Evolutionary conservation across 805 yeast genomes (phyloP).

Genomic region (Hanseniaspora hatyaiensis): DNA sequence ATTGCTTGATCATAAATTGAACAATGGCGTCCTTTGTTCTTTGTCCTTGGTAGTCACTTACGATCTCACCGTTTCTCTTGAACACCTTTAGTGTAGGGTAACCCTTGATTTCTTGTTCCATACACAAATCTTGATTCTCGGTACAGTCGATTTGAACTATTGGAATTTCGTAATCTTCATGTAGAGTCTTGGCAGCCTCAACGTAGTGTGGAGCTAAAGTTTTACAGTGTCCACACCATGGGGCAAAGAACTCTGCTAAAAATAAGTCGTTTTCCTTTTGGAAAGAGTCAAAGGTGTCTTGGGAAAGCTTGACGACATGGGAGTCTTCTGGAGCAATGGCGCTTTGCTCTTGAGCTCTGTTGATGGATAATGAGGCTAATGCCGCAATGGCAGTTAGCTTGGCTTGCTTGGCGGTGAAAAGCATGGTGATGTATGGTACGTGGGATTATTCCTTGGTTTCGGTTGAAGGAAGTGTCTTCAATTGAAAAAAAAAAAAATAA

Average conservation of each 20-base stretch:
- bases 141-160: conserved; percentile 83
- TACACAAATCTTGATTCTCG: conserved; percentile 60
- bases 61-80: conserved; percentile 39
- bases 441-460: no score
- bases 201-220: conserved; percentile 69
- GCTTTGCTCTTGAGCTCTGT: conserved; percentile 30
- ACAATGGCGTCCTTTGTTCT: conserved; percentile 72
- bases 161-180: conserved; percentile 50
- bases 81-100: conserved; percentile 76
- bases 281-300: conserved; percentile 53
- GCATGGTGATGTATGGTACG: background rate
- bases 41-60: conserved; percentile 68
- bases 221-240: conserved; percentile 98
- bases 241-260: conserved; percentile 79
- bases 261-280: conserved; percentile 64
- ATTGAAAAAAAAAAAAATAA: no score
- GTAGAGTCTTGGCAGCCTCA: conserved; percentile 62
- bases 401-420: background rate
- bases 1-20: conserved; percentile 65
- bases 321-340: conserved; percentile 74
- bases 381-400: conserved; percentile 22
- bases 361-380: conserved; percentile 21
- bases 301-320: conserved; percentile 70
- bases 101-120: conserved; percentile 57
- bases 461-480: no score